A percentile compares a stretch with the other conserved stretches of the same genome.
These are phyloP conservation scores for Leishmania tropica DNA, from an alignment of 208 protist genomes.

Conservation along the genomic window DNA sequence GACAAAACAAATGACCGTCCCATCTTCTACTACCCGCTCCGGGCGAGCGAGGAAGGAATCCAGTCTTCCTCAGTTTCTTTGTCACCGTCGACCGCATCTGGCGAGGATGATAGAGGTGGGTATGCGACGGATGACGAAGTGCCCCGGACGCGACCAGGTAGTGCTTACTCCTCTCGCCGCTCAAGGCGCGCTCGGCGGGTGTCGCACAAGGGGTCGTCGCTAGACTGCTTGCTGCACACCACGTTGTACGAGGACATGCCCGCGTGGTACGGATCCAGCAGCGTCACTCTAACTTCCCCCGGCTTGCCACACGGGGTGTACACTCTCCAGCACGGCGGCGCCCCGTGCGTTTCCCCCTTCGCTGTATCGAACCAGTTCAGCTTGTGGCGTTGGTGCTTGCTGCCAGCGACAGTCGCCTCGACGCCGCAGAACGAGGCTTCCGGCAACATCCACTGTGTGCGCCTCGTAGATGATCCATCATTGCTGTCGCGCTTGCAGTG, in stretches of 20 bases:
- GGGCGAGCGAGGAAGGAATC: constrained; percentile 43
- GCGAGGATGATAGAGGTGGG: constrained; percentile 10
- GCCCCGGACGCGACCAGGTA: not conserved
- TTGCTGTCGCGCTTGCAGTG: constrained; percentile 19
- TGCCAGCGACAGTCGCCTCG: not conserved
- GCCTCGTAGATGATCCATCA: constrained; percentile 17
- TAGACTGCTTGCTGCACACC: constrained; percentile 40
- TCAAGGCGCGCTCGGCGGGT: not conserved
- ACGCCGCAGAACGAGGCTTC: constrained; percentile 6
- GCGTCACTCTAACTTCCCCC: constrained; percentile 24
- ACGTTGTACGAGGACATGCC: constrained; percentile 42
- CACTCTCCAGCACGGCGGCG: constrained; percentile 33
- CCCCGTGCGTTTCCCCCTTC: constrained; percentile 24
- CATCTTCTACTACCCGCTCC: constrained; percentile 70
- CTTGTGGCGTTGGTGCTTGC: constrained; percentile 15
- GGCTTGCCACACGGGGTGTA: constrained; percentile 2
- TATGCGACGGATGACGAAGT: not conserved
- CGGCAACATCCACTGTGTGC: constrained; percentile 10
- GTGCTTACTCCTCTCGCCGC: constrained; percentile 5
- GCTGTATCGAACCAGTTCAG: constrained; percentile 20
- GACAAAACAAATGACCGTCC: constrained; percentile 68
- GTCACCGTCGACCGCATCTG: not conserved
- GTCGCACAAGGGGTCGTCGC: constrained; percentile 9
- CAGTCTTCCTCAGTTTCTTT: constrained; percentile 13
- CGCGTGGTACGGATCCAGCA: constrained; percentile 42